These are phyloP conservation scores for Trebouxia sp. DNA, from an alignment of 139 green algal genomes.

Conservation along the genomic window DNA sequence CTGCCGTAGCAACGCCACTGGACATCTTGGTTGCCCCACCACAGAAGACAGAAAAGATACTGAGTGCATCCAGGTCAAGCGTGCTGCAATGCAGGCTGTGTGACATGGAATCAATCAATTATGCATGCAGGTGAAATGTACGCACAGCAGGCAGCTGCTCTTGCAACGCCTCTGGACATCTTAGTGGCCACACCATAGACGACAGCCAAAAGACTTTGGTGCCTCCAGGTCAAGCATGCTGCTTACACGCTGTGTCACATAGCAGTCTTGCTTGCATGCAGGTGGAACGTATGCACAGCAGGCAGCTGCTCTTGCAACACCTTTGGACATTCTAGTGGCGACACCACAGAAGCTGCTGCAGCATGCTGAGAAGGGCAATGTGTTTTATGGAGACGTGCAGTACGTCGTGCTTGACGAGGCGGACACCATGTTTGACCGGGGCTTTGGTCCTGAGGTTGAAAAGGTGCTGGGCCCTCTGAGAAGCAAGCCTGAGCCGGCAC, in stretches of 20 bases:
- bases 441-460: conserved; percentile 80
- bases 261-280: conserved; percentile 24
- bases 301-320: conserved; percentile 52
- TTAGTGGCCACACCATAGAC: no score
- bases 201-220: no score
- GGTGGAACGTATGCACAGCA: conserved; percentile 54
- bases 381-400: conserved; percentile 84
- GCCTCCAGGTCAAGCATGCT: background rate
- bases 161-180: background rate
- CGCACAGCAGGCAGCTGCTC: no score
- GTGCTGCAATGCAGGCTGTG: background rate
- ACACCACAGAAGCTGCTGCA: conserved; percentile 86
- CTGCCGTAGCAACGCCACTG: background rate
- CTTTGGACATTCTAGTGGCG: conserved; percentile 87
- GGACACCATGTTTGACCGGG: conserved; percentile 94
- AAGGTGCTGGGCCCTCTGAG: conserved; percentile 70
- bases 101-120: no score
- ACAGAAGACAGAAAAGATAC: no score
- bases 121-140: conserved; percentile 35
- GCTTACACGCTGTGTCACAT: no score
- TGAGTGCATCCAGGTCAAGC: no score
- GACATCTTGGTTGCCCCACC: background rate
- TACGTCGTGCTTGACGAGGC: conserved; percentile 93
- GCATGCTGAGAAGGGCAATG: conserved; percentile 73
- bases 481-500: conserved; percentile 51